These are phyloP conservation scores for Trametes punicea DNA, from an alignment of 768 basidiomycete genomes.

Conservation along the genomic window DNA sequence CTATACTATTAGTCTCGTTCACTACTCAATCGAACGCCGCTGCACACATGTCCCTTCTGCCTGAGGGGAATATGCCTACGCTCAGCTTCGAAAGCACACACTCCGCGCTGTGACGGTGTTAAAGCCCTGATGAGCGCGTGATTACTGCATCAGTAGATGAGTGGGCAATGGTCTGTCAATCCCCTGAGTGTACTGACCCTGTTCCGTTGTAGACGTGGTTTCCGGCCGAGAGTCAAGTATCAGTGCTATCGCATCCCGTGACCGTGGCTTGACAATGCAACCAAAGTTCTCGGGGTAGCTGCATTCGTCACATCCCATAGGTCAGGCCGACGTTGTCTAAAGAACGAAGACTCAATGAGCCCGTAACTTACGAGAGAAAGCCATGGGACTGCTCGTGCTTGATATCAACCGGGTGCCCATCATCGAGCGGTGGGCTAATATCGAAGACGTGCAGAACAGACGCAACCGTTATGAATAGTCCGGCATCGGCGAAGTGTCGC, in stretches of 20 bases:
- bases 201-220: neutral
- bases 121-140: no score
- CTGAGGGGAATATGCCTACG: no score
- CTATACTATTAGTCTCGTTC: no score
- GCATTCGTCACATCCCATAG: neutral
- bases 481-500: slow-evolving; percentile 10
- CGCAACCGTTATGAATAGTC: slow-evolving; percentile 15
- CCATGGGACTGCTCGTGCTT: neutral
- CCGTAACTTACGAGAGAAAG: slow-evolving; percentile 6
- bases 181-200: neutral
- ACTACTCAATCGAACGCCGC: no score
- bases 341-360: no score
- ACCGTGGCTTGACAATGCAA: slow-evolving; percentile 7
- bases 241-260: neutral
- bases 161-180: no score
- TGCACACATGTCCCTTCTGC: no score
- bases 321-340: no score
- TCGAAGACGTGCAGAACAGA: slow-evolving; percentile 21
- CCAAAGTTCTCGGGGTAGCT: slow-evolving; percentile 8
- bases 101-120: no score
- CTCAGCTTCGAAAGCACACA: no score
- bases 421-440: slow-evolving; percentile 14
- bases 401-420: neutral
- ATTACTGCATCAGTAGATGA: no score
- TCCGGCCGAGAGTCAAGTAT: neutral